Evolutionary conservation across 441 rosid species (phyloP).

Genomic region (Populus hybrid): DNA sequence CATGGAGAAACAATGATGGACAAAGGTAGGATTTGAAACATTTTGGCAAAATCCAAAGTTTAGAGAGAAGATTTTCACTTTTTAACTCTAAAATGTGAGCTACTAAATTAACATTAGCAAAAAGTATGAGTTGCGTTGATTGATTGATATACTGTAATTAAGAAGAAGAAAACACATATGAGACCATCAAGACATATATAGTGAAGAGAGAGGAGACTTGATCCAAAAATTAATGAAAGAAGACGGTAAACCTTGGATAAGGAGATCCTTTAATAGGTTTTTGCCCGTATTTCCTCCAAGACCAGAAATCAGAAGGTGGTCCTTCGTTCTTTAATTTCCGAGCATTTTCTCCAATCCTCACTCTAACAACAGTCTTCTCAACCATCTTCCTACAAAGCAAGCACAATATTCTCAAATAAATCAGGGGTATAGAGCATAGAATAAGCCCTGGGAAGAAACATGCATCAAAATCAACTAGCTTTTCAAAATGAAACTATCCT

Average conservation of each 20-base stretch:
- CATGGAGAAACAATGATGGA: not conserved
- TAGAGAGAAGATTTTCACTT: not conserved
- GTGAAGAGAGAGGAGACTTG: not conserved
- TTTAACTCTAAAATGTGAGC: not conserved
- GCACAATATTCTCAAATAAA: conserved; percentile 17
- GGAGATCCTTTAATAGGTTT: conserved; percentile 97
- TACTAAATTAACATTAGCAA: too few relatives aligned
- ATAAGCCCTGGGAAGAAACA: not conserved
- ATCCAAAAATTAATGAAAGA: not conserved
- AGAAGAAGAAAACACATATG: not conserved
- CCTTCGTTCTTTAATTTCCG: conserved; percentile 61
- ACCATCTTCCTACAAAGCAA: conserved; percentile 43
- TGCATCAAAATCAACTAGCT: not conserved
- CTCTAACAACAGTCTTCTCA: conserved; percentile 55
- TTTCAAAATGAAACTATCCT: not conserved
- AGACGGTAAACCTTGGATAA: conserved; percentile 61
- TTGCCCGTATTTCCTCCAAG: conserved; percentile 98
- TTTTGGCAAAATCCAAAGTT: not conserved
- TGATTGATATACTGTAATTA: too few relatives aligned
- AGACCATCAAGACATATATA: not conserved
- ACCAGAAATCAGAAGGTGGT: conserved; percentile 81
- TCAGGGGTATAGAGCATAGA: not conserved
- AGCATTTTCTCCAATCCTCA: conserved; percentile 38
- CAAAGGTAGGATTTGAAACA: not conserved
- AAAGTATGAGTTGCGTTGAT: too few relatives aligned